Base-by-base conservation (phyloP, 2,329 filamentous ascomycete genomes). In the Aspergillus novofumigatus region DNA sequence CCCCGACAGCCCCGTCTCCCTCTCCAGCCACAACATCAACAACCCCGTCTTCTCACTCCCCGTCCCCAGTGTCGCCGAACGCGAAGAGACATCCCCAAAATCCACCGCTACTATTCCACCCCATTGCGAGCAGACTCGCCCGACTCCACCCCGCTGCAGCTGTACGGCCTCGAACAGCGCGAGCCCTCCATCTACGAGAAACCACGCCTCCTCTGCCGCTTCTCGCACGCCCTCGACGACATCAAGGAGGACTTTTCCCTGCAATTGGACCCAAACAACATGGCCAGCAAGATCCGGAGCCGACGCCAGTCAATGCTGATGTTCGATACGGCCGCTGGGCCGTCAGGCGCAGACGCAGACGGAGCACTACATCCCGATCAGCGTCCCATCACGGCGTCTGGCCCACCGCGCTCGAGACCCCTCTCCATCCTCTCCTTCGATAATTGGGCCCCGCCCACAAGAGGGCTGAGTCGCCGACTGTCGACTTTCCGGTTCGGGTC, bases 141-240 rank as follows among this genome's bases (percentile, higher is more conserved):
- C 11, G 65, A 70, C 29, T 66, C 68, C 28, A 74, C 68, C 21
- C 72, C 72, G 2, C 51, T 72, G 1, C 61, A 72, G 38, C 28
- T 68, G 44, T 73, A 73, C 54, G 72, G 72, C 57, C 59, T 70
- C 48, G 70, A 73, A 49, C 64, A 69, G 56, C 70, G 72, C 52
- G 67, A 67, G 28, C 67, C 69, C 32, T 74, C 71, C 5, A 67
- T 73, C 53, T 50, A 56, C 25, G 62, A 69, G 45, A 65, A 64
- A 41, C 68, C 67, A 32, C 67, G 65, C 26, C 62, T 70, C 20
- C 52, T 73, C 25, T 63, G 59, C 47, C 67, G 71, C 42, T 63
- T 74, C 52, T 74, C 71, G n/a, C 64, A 72, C 55, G 70, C 68
- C 47, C 68, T 74, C 47, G 71, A 67, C 55, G 70, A 72, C 51